Evolutionary conservation across 129 eudicot genomes (phyloP).

Genomic region (Arctium lappa): DNA sequence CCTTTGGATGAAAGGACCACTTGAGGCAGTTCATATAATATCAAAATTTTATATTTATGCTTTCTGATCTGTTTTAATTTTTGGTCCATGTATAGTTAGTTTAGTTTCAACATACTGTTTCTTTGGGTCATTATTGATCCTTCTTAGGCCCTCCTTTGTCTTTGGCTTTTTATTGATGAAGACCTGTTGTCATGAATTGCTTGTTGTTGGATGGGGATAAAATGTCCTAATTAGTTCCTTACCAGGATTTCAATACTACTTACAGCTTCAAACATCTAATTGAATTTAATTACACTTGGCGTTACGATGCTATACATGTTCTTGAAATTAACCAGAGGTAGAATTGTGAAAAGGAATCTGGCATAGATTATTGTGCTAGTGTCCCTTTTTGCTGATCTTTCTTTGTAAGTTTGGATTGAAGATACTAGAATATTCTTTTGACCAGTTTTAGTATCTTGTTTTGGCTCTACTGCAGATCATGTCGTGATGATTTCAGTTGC

Average conservation of each 20-base stretch:
- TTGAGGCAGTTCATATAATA: neutral
- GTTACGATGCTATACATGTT: neutral
- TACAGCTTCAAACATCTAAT: too few species aligned
- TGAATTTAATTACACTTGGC: too few species aligned
- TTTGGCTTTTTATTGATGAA: too few species aligned
- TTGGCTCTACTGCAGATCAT: constrained; percentile 58
- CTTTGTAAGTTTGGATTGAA: neutral
- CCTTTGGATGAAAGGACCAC: neutral
- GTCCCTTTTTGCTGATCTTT: constrained; percentile 1
- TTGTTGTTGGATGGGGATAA: too few species aligned
- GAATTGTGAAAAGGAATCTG: neutral
- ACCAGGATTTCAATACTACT: too few species aligned
- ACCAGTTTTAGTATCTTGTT: constrained; percentile 19
- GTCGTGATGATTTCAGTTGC: constrained; percentile 92
- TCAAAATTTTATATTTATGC: neutral
- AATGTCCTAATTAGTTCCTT: too few species aligned
- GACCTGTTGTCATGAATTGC: too few species aligned
- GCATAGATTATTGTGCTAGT: neutral
- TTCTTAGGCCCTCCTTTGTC: too few species aligned
- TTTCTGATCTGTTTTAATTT: neutral
- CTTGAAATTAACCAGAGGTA: neutral
- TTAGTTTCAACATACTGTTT: neutral
- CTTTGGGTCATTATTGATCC: neutral
- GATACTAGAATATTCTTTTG: constrained; percentile 12
- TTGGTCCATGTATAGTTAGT: neutral